Evolutionary conservation across 106 monocot species (phyloP).

Genomic region (Xerophyta viscosa): DNA sequence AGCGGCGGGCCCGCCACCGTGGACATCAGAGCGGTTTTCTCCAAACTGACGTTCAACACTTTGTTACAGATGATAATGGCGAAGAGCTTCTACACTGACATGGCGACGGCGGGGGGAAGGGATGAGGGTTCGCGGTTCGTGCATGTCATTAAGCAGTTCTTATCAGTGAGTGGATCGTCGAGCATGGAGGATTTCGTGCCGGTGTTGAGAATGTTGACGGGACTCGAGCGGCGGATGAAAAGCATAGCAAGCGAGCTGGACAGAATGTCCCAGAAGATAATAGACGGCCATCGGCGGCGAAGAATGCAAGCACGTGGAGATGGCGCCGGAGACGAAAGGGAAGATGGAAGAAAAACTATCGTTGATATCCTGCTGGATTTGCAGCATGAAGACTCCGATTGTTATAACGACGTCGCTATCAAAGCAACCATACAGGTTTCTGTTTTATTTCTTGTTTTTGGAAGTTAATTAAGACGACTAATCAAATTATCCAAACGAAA

Average conservation of each 20-base stretch:
- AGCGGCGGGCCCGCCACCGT: background rate
- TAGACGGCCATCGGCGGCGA: slow-evolving; percentile 22
- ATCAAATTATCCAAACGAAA: background rate
- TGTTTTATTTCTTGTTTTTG: background rate
- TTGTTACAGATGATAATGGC: slow-evolving; percentile 28
- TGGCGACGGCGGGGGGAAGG: background rate
- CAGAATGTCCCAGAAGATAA: slow-evolving; percentile 10
- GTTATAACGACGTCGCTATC: slow-evolving; percentile 34
- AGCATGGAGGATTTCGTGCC: slow-evolving; percentile 29
- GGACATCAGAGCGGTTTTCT: slow-evolving; percentile 15
- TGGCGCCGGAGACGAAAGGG: background rate
- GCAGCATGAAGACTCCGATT: slow-evolving; percentile 15
- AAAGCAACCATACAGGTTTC: slow-evolving; percentile 35
- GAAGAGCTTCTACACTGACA: slow-evolving; percentile 22
- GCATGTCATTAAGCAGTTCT: slow-evolving; percentile 10
- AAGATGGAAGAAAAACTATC: slow-evolving; percentile 4
- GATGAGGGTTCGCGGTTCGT: slow-evolving; percentile 17
- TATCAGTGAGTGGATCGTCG: slow-evolving; percentile 1
- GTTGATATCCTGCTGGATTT: slow-evolving; percentile 22
- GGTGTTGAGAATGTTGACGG: slow-evolving; percentile 5
- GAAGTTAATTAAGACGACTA: no score
- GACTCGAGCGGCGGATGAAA: slow-evolving; percentile 12
- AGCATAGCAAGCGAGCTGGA: slow-evolving; percentile 14
- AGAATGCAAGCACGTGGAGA: background rate
- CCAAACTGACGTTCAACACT: slow-evolving; percentile 17